These are phyloP conservation scores for Fusarium pseudocircinatum DNA, from an alignment of 2,329 filamentous ascomycete genomes.

Conservation along the genomic window DNA sequence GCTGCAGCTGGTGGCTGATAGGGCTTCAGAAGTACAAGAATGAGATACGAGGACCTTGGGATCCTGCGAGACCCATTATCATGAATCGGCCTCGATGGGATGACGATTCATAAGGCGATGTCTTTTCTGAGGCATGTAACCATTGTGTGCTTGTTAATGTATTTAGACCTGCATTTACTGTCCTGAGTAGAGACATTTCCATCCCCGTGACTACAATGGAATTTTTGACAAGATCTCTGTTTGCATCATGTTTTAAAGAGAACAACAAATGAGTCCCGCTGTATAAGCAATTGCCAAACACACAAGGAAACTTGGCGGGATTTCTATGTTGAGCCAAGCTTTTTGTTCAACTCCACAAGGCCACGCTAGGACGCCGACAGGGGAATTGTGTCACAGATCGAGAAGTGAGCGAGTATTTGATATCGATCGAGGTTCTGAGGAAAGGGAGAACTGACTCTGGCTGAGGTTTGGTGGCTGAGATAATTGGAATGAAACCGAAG, in stretches of 20 bases:
- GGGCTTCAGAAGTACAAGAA: conserved; percentile 99
- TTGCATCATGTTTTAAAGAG: not conserved
- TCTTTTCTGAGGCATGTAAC: conserved; percentile 8
- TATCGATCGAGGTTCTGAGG: not conserved
- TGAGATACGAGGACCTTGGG: conserved; percentile 97
- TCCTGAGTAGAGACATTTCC: not conserved
- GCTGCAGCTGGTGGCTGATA: conserved; percentile 98
- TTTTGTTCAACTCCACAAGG: conserved; percentile 1
- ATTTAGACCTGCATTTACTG: not conserved
- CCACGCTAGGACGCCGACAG: not conserved
- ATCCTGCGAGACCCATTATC: conserved; percentile 89
- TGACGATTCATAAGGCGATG: conserved; percentile 41
- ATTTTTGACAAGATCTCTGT: not conserved
- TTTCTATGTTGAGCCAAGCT: conserved; percentile 5
- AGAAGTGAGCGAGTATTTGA: not conserved
- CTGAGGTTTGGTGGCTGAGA: not conserved
- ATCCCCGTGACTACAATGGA: not conserved
- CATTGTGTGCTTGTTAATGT: not conserved
- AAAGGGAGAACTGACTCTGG: not conserved
- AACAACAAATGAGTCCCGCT: not conserved
- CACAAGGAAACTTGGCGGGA: not conserved
- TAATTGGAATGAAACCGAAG: not conserved
- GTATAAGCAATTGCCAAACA: not conserved
- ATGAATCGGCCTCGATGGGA: conserved; percentile 70
- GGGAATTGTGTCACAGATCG: not conserved